A percentile compares a stretch with the other conserved stretches of the same genome.
These are phyloP conservation scores for Cercospora citrullina DNA, from an alignment of 2,329 filamentous ascomycete species.

Conservation along the genomic window DNA sequence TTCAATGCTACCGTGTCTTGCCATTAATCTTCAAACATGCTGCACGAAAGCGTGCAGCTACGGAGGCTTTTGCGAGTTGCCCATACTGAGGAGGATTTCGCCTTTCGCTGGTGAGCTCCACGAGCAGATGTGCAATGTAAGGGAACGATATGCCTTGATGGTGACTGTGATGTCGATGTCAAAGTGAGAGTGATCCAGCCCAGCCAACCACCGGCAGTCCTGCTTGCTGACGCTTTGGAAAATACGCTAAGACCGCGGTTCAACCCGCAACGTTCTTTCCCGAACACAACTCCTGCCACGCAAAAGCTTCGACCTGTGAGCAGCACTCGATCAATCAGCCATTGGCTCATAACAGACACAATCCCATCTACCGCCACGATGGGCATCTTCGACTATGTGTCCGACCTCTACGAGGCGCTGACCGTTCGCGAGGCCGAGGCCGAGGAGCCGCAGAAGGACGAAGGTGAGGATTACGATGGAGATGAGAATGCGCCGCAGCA, in stretches of 20 bases:
- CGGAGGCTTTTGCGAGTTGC: too few species aligned
- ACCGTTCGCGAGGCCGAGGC: constrained; percentile 61
- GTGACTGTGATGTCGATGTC: not conserved
- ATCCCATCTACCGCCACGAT: constrained; percentile 45
- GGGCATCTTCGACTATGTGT: constrained; percentile 65
- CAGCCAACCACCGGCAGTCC: not conserved
- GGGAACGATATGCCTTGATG: not conserved
- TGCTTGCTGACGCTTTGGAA: constrained; percentile 3
- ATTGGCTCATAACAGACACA: constrained; percentile 23
- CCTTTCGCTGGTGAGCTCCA: not conserved
- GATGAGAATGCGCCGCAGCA: constrained; percentile 2
- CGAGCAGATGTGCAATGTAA: not conserved
- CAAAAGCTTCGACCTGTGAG: constrained; percentile 7
- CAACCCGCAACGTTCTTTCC: constrained; percentile 8
- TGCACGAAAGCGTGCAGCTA: too few species aligned
- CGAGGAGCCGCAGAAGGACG: constrained; percentile 57
- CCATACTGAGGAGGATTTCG: too few species aligned
- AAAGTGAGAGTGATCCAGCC: not conserved
- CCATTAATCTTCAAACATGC: too few species aligned
- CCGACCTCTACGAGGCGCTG: constrained; percentile 65
- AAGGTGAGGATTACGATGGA: constrained; percentile 31
- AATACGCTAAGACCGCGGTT: constrained; percentile 2
- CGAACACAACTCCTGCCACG: constrained; percentile 15
- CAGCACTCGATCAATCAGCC: constrained; percentile 24
- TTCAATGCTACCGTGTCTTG: too few species aligned